Evolutionary conservation across 2,329 filamentous ascomycete species (phyloP).

Genomic region (Fusarium neocosmosporiellum): DNA sequence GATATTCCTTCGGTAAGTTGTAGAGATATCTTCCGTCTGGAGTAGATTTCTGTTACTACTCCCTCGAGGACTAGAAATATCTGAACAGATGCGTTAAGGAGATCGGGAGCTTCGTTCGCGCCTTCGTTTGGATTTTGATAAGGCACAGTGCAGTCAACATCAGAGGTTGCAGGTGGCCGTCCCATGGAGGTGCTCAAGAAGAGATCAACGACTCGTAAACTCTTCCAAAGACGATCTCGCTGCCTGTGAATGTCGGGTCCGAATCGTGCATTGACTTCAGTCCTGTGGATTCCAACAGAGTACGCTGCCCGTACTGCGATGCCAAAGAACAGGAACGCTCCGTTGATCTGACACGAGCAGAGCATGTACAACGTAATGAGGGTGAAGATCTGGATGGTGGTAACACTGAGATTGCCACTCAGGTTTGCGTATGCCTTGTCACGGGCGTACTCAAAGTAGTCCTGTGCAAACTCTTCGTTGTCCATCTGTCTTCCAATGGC

Average conservation of each 20-base stretch:
- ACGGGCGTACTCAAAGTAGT: conserved; percentile 63
- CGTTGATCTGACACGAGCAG: conserved; percentile 65
- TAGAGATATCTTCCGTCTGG: conserved; percentile 63
- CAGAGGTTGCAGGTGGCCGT: conserved; percentile 63
- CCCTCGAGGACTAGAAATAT: conserved; percentile 63
- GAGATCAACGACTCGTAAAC: conserved; percentile 62
- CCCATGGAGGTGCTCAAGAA: conserved; percentile 67
- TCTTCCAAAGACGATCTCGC: conserved; percentile 65
- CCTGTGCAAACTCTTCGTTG: conserved; percentile 54
- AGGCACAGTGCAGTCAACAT: conserved; percentile 65
- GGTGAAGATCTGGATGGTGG: conserved; percentile 62
- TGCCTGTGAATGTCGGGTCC: conserved; percentile 55
- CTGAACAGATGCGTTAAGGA: conserved; percentile 64
- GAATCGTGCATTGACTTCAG: conserved; percentile 65
- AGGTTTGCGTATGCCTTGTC: conserved; percentile 58
- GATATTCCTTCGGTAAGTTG: conserved; percentile 66
- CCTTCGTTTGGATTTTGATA: conserved; percentile 53
- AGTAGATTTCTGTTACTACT: conserved; percentile 64
- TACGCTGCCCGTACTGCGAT: conserved; percentile 64
- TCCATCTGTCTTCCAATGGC: conserved; percentile 60
- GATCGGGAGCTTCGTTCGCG: conserved; percentile 55
- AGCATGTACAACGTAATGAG: conserved; percentile 66
- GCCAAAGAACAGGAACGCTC: conserved; percentile 65
- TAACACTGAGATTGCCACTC: conserved; percentile 59
- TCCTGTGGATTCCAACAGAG: conserved; percentile 64